A percentile compares a stretch with the other conserved stretches of the same genome.
phyloP scores from a whole-genome alignment of 2,329 filamentous ascomycete species.

The Nigrograna mackinnonii region DNA sequence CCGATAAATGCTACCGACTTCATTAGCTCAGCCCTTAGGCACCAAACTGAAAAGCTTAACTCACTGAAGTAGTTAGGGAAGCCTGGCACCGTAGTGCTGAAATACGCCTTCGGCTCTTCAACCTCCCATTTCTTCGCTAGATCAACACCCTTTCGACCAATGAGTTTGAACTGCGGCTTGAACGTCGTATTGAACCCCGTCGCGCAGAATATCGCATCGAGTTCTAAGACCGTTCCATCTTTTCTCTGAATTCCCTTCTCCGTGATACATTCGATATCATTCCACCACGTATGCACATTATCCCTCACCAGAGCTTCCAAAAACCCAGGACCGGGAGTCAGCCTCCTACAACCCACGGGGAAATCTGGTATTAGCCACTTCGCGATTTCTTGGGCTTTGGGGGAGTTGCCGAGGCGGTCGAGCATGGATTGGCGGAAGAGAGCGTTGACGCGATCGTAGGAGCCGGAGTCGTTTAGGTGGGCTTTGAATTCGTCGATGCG shows the following conservation, averaged over 20 bases:
- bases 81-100: not conserved
- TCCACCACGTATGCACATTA: slow-evolving; percentile 65
- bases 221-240: slow-evolving; percentile 60
- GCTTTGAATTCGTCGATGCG: slow-evolving; percentile 44
- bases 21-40: not conserved
- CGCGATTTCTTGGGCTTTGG: slow-evolving; percentile 54
- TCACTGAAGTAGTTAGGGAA: slow-evolving; percentile 1
- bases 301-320: slow-evolving; percentile 65
- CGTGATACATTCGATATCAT: slow-evolving; percentile 62
- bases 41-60: not conserved
- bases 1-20: not conserved
- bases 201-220: slow-evolving; percentile 61
- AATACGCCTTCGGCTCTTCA: not conserved
- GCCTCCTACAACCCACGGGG: slow-evolving; percentile 66
- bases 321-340: slow-evolving; percentile 70
- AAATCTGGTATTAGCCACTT: slow-evolving; percentile 63
- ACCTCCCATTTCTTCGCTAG: slow-evolving; percentile 1
- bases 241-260: slow-evolving; percentile 62
- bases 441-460: not conserved
- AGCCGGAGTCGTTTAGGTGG: not conserved
- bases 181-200: slow-evolving; percentile 47
- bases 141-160: slow-evolving; percentile 37
- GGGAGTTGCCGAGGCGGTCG: not conserved
- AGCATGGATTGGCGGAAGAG: not conserved
- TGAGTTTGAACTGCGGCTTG: slow-evolving; percentile 36